phyloP scores from a whole-genome alignment of 2,329 filamentous ascomycete genomes.

The Aureobasidium sp. region DNA sequence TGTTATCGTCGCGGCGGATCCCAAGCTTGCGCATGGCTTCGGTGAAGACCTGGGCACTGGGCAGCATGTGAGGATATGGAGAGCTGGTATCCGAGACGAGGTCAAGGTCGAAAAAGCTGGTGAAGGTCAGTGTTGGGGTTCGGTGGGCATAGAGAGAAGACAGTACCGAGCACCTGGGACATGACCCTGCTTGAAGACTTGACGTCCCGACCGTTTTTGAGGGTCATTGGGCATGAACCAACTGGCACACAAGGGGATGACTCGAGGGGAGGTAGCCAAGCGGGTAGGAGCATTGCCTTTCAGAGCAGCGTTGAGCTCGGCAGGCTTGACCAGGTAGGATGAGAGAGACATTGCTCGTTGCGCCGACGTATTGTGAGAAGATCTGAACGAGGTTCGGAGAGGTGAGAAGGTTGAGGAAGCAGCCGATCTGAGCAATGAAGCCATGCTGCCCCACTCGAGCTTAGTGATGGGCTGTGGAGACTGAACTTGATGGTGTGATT shows the following conservation, averaged over 20 bases:
- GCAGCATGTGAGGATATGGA: constrained; percentile 97
- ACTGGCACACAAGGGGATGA: constrained; percentile 89
- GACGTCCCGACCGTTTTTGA: constrained; percentile 76
- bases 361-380: constrained; percentile 3
- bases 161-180: constrained; percentile 79
- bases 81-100: constrained; percentile 88
- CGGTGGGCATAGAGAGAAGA: no score
- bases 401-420: constrained; percentile 2
- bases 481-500: constrained; percentile 3
- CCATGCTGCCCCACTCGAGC: constrained; percentile 11
- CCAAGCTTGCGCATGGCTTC: constrained; percentile 90
- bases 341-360: constrained; percentile 57
- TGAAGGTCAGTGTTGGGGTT: not conserved
- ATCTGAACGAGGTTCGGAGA: not conserved
- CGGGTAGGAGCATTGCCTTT: constrained; percentile 83
- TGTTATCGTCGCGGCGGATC: constrained; percentile 85
- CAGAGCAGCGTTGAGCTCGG: constrained; percentile 83
- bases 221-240: constrained; percentile 98
- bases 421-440: constrained; percentile 4
- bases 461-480: not conserved
- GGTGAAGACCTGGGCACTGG: constrained; percentile 81
- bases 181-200: constrained; percentile 83
- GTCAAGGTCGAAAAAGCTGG: constrained; percentile 91
- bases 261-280: constrained; percentile 82
- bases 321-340: constrained; percentile 88